These are phyloP conservation scores for Hemileccinum rubropunctum DNA, from an alignment of 768 basidiomycete genomes.

Conservation along the genomic window DNA sequence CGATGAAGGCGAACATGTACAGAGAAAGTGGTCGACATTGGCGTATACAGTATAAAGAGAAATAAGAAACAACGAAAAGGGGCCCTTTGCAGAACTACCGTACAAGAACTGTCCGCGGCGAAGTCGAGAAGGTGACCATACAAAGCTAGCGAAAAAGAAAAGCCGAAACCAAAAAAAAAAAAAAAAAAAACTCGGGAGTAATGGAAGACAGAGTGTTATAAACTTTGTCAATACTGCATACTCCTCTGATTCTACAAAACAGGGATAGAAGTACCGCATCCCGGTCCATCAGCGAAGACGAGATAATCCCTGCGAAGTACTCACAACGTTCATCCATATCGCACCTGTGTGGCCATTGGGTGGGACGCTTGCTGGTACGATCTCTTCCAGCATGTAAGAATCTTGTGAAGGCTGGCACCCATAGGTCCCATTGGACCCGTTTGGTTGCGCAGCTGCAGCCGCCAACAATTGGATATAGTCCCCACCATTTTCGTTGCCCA, in stretches of 20 bases:
- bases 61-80: constrained; percentile 27
- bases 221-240: constrained; percentile 21
- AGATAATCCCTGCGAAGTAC: constrained; percentile 29
- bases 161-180: constrained; percentile 5
- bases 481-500: constrained; percentile 17
- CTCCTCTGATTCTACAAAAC: constrained; percentile 22
- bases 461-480: constrained; percentile 58
- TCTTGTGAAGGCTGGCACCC: constrained; percentile 58
- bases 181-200: neutral
- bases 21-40: neutral
- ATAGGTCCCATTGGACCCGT: constrained; percentile 48
- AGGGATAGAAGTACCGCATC: constrained; percentile 1
- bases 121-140: neutral
- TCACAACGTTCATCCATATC: constrained; percentile 46
- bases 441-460: constrained; percentile 55
- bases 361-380: constrained; percentile 39
- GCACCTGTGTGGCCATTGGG: constrained; percentile 30
- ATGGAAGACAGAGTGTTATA: neutral
- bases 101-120: constrained; percentile 20
- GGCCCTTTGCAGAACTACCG: constrained; percentile 16
- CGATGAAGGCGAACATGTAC: constrained; percentile 10
- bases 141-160: constrained; percentile 6
- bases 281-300: constrained; percentile 32
- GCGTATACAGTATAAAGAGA: constrained; percentile 34
- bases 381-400: constrained; percentile 69